phyloP scores from a whole-genome alignment of 495 filamentous ascomycete species.

The Podospora pseudocomata region DNA sequence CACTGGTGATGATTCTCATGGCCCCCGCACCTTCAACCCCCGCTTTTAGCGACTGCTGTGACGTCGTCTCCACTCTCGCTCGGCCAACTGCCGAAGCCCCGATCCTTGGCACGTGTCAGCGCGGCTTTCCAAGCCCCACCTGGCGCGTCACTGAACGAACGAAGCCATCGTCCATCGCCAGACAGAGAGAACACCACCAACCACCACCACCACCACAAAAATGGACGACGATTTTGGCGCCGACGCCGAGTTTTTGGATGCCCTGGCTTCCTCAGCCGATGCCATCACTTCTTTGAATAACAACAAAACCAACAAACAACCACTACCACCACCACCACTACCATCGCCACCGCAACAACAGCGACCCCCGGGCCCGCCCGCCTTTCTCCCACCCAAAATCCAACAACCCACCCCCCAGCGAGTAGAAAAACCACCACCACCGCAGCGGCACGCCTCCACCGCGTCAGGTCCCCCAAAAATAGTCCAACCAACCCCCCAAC shows the following conservation, averaged over 20 bases:
- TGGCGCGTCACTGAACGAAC: background rate
- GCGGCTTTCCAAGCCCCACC: background rate
- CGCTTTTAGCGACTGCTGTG: background rate
- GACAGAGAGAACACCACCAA: background rate
- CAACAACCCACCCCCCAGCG: conserved; percentile 45
- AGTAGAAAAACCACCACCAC: conserved; percentile 41
- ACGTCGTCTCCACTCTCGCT: background rate
- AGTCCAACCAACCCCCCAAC: conserved; percentile 84
- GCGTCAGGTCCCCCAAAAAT: conserved; percentile 38
- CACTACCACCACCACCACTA: background rate
- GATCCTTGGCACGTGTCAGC: background rate
- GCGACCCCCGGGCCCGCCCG: conserved; percentile 33
- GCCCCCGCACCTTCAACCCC: background rate
- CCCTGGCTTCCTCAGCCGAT: conserved; percentile 39
- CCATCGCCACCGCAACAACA: conserved; percentile 1
- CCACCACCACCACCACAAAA: conserved; percentile 1
- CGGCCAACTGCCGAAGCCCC: background rate
- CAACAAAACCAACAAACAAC: background rate
- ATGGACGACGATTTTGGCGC: conserved; percentile 60
- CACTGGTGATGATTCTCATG: background rate
- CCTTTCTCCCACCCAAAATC: conserved; percentile 24
- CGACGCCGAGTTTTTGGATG: conserved; percentile 56
- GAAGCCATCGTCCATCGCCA: background rate
- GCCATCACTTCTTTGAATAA: background rate
- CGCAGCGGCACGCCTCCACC: background rate